These are phyloP conservation scores for Yamadazyma taylorii DNA, from an alignment of 1,139 yeast species.

Conservation along the genomic window DNA sequence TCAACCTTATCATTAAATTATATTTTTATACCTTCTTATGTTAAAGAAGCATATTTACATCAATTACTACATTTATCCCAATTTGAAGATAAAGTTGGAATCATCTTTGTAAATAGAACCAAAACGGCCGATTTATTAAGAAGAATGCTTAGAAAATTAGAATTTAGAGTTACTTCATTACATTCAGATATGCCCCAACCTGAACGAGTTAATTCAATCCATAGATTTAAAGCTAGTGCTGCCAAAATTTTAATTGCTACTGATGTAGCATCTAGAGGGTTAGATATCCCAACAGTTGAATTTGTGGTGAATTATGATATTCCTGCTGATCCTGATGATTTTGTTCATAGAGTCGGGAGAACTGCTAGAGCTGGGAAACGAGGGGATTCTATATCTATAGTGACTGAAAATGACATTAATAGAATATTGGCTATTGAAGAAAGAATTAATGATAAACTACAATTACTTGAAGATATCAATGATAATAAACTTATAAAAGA, in stretches of 20 bases:
- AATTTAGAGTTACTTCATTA: slow-evolving; percentile 79
- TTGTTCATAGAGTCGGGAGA: slow-evolving; percentile 98
- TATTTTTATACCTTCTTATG: slow-evolving; percentile 72
- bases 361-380: slow-evolving; percentile 98
- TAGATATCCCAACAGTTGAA: slow-evolving; percentile 91
- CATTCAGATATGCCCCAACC: slow-evolving; percentile 95
- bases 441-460: slow-evolving; percentile 78
- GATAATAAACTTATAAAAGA: slow-evolving; percentile 77
- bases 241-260: slow-evolving; percentile 92
- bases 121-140: slow-evolving; percentile 83
- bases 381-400: slow-evolving; percentile 58
- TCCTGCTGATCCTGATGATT: slow-evolving; percentile 96
- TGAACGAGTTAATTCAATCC: slow-evolving; percentile 87
- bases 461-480: slow-evolving; percentile 61
- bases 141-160: slow-evolving; percentile 70
- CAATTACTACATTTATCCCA: slow-evolving; percentile 62
- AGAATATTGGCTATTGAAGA: slow-evolving; percentile 85
- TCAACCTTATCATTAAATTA: slow-evolving; percentile 60
- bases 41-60: slow-evolving; percentile 84
- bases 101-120: slow-evolving; percentile 90
- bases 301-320: slow-evolving; percentile 88
- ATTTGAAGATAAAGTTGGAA: slow-evolving; percentile 66
- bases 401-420: slow-evolving; percentile 81
- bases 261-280: slow-evolving; percentile 95
- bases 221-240: slow-evolving; percentile 90